A percentile compares a stretch with the other conserved stretches of the same genome.
Evolutionary conservation across 176 grass and related monocot genomes (phyloP).

Genomic region (Elymus sibiricus): DNA sequence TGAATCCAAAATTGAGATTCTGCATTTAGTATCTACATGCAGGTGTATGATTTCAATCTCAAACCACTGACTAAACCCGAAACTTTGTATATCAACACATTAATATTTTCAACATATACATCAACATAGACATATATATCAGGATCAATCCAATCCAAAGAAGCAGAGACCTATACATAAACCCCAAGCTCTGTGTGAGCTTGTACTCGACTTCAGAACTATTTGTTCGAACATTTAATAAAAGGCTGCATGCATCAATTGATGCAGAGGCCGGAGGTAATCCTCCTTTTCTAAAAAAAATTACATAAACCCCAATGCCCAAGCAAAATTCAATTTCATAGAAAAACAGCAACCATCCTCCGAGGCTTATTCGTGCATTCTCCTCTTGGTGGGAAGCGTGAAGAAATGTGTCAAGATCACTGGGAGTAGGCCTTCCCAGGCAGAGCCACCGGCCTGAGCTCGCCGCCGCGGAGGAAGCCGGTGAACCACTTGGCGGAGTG

Average conservation of each 20-base stretch:
- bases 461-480: constrained; percentile 37
- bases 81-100: neutral
- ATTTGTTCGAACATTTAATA: no score
- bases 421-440: constrained; percentile 15
- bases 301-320: neutral
- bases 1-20: no score
- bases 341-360: neutral
- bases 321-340: neutral
- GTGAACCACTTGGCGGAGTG: constrained; percentile 56
- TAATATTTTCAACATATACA: neutral
- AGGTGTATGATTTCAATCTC: neutral
- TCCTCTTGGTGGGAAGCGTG: neutral
- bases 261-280: no score
- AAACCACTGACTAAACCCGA: neutral
- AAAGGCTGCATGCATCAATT: no score
- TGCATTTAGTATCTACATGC: no score
- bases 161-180: neutral
- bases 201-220: no score
- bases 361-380: neutral
- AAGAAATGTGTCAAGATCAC: neutral
- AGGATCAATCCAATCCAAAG: neutral
- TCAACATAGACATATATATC: neutral
- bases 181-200: no score
- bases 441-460: constrained; percentile 6
- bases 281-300: no score